Evolutionary conservation across 306 rosid genomes (phyloP).

Genomic region (Dryas drummondii): DNA sequence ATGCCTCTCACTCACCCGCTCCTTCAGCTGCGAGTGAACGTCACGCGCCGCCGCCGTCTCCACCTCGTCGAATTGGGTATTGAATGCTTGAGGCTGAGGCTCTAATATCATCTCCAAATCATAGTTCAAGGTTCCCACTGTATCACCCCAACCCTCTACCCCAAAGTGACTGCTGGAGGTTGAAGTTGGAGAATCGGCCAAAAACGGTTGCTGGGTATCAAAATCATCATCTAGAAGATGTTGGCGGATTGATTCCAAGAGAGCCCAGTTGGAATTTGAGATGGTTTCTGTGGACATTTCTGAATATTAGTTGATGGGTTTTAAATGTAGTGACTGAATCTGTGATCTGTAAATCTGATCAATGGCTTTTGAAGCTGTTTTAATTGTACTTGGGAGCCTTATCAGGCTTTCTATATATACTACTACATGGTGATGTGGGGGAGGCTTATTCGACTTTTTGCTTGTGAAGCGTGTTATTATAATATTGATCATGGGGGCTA

Average conservation of each 20-base stretch:
- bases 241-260: slow-evolving; percentile 26
- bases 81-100: background rate
- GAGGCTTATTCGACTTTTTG: background rate
- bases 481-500: background rate
- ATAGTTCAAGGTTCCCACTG: background rate
- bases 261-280: slow-evolving; percentile 14
- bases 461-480: background rate
- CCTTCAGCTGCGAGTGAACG: background rate
- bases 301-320: background rate
- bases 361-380: background rate
- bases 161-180: background rate
- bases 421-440: background rate
- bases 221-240: slow-evolving; percentile 29
- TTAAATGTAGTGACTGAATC: background rate
- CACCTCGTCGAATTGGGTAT: background rate
- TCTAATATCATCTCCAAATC: background rate
- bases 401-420: background rate
- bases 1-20: background rate
- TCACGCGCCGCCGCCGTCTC: background rate
- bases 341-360: background rate
- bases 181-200: background rate
- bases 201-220: background rate
- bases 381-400: background rate
- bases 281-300: slow-evolving; percentile 14
- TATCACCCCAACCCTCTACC: background rate